Evolutionary conservation across 2,329 filamentous ascomycete genomes (phyloP).

Genomic region (Colletotrichum sp.): DNA sequence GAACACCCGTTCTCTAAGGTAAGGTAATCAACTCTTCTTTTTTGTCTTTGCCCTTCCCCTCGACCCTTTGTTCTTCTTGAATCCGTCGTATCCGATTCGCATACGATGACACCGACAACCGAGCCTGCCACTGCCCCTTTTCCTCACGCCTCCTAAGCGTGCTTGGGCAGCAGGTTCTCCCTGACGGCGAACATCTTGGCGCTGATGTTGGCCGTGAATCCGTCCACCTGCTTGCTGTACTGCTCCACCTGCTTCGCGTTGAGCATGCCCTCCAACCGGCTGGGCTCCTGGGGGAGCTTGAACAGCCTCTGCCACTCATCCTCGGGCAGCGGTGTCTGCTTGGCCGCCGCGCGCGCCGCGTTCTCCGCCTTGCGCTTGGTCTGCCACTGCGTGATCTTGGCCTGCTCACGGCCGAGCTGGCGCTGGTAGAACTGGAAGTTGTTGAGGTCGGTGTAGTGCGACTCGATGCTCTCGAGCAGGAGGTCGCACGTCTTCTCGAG

Average conservation of each 20-base stretch:
- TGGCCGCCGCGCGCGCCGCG: conserved; percentile 79
- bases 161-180: conserved; percentile 68
- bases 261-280: conserved; percentile 89
- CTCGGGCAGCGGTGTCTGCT: conserved; percentile 88
- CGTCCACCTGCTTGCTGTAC: conserved; percentile 96
- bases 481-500: conserved; percentile 98
- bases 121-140: not conserved
- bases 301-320: conserved; percentile 98
- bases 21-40: conserved; percentile 1
- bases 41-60: conserved; percentile 1
- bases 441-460: conserved; percentile 98
- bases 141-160: conserved; percentile 19
- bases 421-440: conserved; percentile 98
- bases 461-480: conserved; percentile 94
- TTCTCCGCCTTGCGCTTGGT: conserved; percentile 97
- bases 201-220: conserved; percentile 88
- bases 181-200: conserved; percentile 99
- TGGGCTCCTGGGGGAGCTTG: conserved; percentile 96
- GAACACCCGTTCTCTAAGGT: conserved; percentile 21
- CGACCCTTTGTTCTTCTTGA: not conserved
- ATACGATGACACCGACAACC: not conserved
- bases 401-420: conserved; percentile 89
- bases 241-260: conserved; percentile 97
- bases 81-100: not conserved
- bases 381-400: conserved; percentile 97